Base-by-base conservation (phyloP, 1,284 basidiomycete species). In the Cutaneotrichosporon sp. region DNA sequence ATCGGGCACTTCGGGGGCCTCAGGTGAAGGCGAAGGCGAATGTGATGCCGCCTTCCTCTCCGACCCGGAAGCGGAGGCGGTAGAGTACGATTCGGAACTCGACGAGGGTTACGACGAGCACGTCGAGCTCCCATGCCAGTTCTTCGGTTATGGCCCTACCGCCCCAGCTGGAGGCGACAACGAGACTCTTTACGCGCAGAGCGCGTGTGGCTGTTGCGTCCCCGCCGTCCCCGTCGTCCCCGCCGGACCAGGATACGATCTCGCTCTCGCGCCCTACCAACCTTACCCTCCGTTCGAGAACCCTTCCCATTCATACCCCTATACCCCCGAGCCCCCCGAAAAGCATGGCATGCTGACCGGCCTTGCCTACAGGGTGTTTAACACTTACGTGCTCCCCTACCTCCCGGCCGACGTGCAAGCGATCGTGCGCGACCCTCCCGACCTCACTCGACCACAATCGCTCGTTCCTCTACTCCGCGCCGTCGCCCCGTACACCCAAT, bases 401-500 rank as follows among this genome's bases (percentile, higher is more conserved):
- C 61, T 71, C 16, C 70, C 69, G 14, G 59, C 59, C 0, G 60
- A 66, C 50, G 41, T 70, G 11, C 60, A 63, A 43, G 59, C 52
- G 6, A 46, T 73, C 33, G 26, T 61, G 26, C 52, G 52, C 27
- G 55, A 70, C 52, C 69, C 69, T 5, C 71, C 69, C 5, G 57
- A 54, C 38, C 55, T 73, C 25, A 55, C 60, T 29, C 52, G 58
- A 12, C 70, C 68, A 0, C 35, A 52, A n/a, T 64, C 67, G 17
- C 65, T 70, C 54, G 47, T 68, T n/a, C 64, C 65, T 11, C 51
- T 66, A 39, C 49, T 71, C 51, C 52, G 59, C 31, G 51, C 62
- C 29, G 17, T 66, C 12, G 51, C 62, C n/a, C 69, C 69, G 1
- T 71, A 68, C 53, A 55, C 65, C 32, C 60, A 66, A 48, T 67